phyloP scores from a whole-genome alignment of 2,329 filamentous ascomycete genomes.

The Neofusicoccum sp. region DNA sequence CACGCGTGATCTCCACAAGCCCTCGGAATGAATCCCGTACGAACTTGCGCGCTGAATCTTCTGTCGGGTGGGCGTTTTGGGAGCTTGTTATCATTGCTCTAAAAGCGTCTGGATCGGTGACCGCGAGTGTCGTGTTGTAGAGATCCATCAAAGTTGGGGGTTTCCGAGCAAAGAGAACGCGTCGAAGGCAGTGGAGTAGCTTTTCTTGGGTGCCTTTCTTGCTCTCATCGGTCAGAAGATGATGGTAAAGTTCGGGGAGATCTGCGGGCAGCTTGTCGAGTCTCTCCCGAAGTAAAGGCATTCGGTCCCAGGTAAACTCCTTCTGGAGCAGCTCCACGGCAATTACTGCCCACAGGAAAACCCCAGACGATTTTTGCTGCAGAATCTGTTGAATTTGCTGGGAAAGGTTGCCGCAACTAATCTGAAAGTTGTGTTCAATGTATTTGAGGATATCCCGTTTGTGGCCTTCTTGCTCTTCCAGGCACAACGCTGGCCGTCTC shows the following conservation, averaged over 20 bases:
- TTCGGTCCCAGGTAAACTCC: conserved; percentile 37
- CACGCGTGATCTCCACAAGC: not conserved
- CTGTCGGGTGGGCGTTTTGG: not conserved
- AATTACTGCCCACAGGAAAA: conserved; percentile 52
- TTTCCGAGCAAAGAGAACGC: not conserved
- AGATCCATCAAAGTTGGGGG: not conserved
- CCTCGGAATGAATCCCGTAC: not conserved
- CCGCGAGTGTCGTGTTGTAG: not conserved
- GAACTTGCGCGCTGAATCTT: not conserved
- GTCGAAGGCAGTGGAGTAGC: not conserved
- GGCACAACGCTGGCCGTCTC: conserved; percentile 31
- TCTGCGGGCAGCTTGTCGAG: conserved; percentile 45
- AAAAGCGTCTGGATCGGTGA: not conserved
- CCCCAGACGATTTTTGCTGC: conserved; percentile 41
- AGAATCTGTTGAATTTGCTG: conserved; percentile 35
- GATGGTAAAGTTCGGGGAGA: conserved; percentile 53
- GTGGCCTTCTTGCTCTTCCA: conserved; percentile 44
- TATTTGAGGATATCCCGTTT: conserved; percentile 39
- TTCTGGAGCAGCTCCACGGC: conserved; percentile 51
- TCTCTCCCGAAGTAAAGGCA: conserved; percentile 34
- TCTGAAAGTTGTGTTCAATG: conserved; percentile 28
- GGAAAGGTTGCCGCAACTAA: conserved; percentile 26
- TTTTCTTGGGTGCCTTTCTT: conserved; percentile 21
- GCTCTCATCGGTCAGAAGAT: conserved; percentile 52
- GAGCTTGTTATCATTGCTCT: not conserved